Conservation (phyloP, 805 yeast species). For the Maudiozyma barnettii region DNA sequence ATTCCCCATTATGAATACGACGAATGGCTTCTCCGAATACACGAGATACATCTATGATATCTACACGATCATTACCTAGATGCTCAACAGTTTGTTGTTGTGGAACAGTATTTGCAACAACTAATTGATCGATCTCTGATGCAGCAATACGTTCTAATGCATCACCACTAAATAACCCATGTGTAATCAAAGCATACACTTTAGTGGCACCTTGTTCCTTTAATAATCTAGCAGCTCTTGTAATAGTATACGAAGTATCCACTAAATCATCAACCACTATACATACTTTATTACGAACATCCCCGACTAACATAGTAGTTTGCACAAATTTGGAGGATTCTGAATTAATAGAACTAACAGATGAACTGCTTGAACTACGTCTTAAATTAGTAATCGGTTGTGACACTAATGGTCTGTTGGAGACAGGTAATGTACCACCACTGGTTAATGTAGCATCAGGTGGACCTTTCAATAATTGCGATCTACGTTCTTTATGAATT, state of each 20-base stretch:
- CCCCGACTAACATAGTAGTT: conserved; percentile 93
- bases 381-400: background rate
- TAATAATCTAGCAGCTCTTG: conserved; percentile 82
- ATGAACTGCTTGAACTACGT: conserved; percentile 4
- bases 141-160: conserved; percentile 62
- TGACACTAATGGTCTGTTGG: conserved; percentile 13
- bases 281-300: conserved; percentile 77
- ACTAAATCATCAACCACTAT: conserved; percentile 89
- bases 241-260: conserved; percentile 86
- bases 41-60: conserved; percentile 78
- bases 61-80: conserved; percentile 50
- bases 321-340: conserved; percentile 37
- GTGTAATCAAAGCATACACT: conserved; percentile 84
- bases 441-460: conserved; percentile 26
- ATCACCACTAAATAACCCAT: conserved; percentile 88
- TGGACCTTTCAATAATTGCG: conserved; percentile 31
- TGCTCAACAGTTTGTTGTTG: conserved; percentile 50
- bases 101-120: conserved; percentile 88
- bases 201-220: conserved; percentile 88
- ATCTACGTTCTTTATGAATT: conserved; percentile 86
- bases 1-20: conserved; percentile 94
- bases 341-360: conserved; percentile 9
- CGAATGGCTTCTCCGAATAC: conserved; percentile 92
- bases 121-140: conserved; percentile 69
- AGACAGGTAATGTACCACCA: conserved; percentile 18